Base-by-base conservation (phyloP, 768 basidiomycete species). In the Crepidotus variabilis region DNA sequence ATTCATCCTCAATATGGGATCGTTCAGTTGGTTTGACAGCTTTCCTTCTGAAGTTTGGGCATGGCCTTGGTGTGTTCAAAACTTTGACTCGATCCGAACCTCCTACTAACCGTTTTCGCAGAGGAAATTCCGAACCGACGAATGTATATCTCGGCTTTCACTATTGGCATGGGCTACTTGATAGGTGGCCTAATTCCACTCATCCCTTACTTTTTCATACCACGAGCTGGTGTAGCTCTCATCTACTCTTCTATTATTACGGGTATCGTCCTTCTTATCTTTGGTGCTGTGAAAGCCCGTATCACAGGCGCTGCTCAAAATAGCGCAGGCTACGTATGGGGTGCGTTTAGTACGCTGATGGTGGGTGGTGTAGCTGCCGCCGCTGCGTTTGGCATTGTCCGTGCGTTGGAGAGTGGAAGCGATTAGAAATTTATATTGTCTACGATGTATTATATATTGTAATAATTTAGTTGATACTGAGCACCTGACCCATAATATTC, bases 21-120 rank as follows among this genome's bases (percentile, higher is more conserved):
- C 82, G 84, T 47, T 85, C 88, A 24, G 84, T 94, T 58, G 97
- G 97, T 0, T 70, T 98, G 36, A 95, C 96, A 0, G 85, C 94
- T 2, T 99, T 99, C 75, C 73, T 99, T 63, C 81, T 98, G 63
- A 97, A 93, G 72, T 98, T 98, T 62, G 95, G 95, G n/a, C 89
- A 91, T 68, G 93, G 94, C 16, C 67, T 97, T 51, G 90, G 90
- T 91, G 65, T 32, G 24, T n/a, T 51, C 4, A 24, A 22, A 49
- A 16, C 58, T 8, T 28, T 28, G 32, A 52, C 6, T 34, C 45
- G 20, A 24, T 34, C 59, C 56, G 22, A 51, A 34, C 28, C 8
- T 18, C 13, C 34, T 16, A 21, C 45, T 52, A 18, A 51, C 6
- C 23, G 28, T 46, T 18, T 34, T 53, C 18, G 52, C 68, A 89